Evolutionary conservation across 345 rosid species (phyloP).

Genomic region (Isatis tinctoria): DNA sequence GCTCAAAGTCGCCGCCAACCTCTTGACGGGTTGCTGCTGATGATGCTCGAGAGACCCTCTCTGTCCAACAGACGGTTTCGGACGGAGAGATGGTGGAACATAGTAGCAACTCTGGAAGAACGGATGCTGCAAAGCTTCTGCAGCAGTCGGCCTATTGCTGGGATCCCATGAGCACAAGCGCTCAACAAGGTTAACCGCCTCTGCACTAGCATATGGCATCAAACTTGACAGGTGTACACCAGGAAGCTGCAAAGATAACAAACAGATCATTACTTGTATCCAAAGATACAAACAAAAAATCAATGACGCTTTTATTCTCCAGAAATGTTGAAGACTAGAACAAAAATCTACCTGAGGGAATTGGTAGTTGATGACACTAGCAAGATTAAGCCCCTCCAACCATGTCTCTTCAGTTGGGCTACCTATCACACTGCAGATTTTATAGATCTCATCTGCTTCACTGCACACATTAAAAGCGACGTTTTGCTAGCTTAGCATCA

Average conservation of each 20-base stretch:
- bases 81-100: constrained; percentile 83
- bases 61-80: constrained; percentile 43
- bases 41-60: constrained; percentile 48
- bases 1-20: constrained; percentile 41
- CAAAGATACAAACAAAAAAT: not conserved
- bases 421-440: constrained; percentile 86
- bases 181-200: constrained; percentile 66
- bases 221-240: constrained; percentile 49
- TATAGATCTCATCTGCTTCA: constrained; percentile 93
- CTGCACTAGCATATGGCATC: constrained; percentile 65
- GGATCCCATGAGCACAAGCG: constrained; percentile 98
- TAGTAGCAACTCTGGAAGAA: constrained; percentile 92
- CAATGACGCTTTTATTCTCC: not conserved
- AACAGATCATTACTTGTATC: not conserved
- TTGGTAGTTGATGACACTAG: constrained; percentile 67
- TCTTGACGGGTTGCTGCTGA: constrained; percentile 36
- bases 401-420: constrained; percentile 74
- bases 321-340: not conserved
- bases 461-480: constrained; percentile 41
- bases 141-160: constrained; percentile 71
- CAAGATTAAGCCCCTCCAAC: constrained; percentile 88
- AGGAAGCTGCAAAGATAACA: constrained; percentile 42
- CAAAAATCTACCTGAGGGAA: constrained; percentile 56
- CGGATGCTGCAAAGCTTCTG: constrained; percentile 91
- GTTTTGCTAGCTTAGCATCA: not conserved